Conservation (phyloP, 1,139 yeast species). For the Pichia sp. region DNA sequence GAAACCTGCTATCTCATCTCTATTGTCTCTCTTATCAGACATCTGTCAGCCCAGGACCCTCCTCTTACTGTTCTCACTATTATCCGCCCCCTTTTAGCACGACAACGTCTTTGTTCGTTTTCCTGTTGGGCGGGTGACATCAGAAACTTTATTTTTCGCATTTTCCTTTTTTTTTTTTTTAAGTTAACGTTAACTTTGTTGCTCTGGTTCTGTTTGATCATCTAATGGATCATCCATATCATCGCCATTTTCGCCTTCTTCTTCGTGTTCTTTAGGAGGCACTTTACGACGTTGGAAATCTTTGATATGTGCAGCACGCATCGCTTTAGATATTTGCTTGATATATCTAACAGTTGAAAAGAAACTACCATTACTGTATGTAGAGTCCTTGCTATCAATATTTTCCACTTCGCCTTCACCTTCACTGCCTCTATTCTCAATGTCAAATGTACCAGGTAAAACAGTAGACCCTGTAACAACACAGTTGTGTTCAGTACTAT, state of each 20-base stretch:
- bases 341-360: slow-evolving; percentile 9
- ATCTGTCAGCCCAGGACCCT: too few species aligned
- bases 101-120: not conserved
- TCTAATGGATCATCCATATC: slow-evolving; percentile 1
- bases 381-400: not conserved
- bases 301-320: slow-evolving; percentile 77
- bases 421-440: not conserved
- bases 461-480: not conserved
- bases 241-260: slow-evolving; percentile 13
- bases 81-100: too few species aligned
- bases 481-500: not conserved
- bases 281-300: slow-evolving; percentile 72
- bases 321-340: slow-evolving; percentile 46
- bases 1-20: too few species aligned
- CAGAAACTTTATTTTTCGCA: not conserved
- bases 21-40: too few species aligned
- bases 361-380: not conserved
- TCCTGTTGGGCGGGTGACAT: not conserved
- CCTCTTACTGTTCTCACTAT: too few species aligned
- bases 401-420: not conserved
- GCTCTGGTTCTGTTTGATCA: not conserved
- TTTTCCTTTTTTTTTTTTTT: not conserved
- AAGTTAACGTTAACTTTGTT: not conserved
- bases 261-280: slow-evolving; percentile 22
- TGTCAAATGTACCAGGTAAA: slow-evolving; percentile 1